phyloP scores from a whole-genome alignment of 2,329 filamentous ascomycete species.

The Epichloe bromicola region DNA sequence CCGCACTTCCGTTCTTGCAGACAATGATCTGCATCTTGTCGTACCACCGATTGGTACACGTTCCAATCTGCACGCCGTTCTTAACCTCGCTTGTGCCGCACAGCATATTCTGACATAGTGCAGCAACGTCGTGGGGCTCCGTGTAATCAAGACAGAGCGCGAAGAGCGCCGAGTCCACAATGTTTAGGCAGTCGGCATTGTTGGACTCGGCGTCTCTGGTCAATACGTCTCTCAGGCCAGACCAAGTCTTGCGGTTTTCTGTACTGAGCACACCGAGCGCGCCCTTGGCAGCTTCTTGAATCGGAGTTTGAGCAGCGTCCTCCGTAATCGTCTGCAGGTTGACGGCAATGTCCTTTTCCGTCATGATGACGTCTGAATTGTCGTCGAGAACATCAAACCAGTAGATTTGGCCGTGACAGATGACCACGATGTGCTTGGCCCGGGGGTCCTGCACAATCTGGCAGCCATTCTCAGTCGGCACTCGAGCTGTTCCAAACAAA shows the following conservation, averaged over 20 bases:
- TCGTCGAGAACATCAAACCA: slow-evolving; percentile 97
- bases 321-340: slow-evolving; percentile 88
- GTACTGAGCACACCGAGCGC: slow-evolving; percentile 89
- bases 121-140: slow-evolving; percentile 65
- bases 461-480: slow-evolving; percentile 88
- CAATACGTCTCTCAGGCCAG: slow-evolving; percentile 74
- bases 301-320: slow-evolving; percentile 77
- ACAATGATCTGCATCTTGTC: slow-evolving; percentile 99
- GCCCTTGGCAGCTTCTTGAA: slow-evolving; percentile 90
- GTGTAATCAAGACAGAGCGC: slow-evolving; percentile 87
- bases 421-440: slow-evolving; percentile 85
- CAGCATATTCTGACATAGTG: slow-evolving; percentile 96
- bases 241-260: slow-evolving; percentile 95
- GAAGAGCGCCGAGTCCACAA: slow-evolving; percentile 89
- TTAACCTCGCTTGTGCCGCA: slow-evolving; percentile 89
- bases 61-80: slow-evolving; percentile 88
- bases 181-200: slow-evolving; percentile 90
- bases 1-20: slow-evolving; percentile 94
- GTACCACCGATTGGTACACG: slow-evolving; percentile 97
- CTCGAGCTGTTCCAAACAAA: slow-evolving; percentile 85
- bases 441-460: slow-evolving; percentile 88
- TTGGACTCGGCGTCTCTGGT: slow-evolving; percentile 79
- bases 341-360: slow-evolving; percentile 79
- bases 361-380: slow-evolving; percentile 94
- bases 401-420: slow-evolving; percentile 93